Conservation (phyloP, 805 yeast genomes). For the Torulaspora franciscae region DNA sequence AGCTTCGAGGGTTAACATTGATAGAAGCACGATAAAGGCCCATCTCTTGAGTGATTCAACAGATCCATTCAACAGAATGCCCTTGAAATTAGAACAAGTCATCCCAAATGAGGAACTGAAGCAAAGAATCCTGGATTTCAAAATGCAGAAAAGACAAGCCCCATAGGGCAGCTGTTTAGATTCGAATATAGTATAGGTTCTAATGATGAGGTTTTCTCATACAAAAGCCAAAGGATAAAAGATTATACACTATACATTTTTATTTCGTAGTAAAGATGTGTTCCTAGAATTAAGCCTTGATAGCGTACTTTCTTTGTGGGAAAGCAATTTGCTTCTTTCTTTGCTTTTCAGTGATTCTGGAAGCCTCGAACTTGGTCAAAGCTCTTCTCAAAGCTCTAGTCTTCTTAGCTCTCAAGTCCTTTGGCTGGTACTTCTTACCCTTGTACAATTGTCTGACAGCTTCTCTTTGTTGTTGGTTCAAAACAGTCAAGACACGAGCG, state of each 20-base stretch:
- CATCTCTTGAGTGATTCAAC: constrained; percentile 92
- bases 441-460: constrained; percentile 91
- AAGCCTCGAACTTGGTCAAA: constrained; percentile 81
- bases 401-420: constrained; percentile 98
- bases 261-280: constrained; percentile 5
- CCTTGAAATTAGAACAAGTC: constrained; percentile 84
- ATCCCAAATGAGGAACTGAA: constrained; percentile 69
- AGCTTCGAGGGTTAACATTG: constrained; percentile 76
- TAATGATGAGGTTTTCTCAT: constrained; percentile 8
- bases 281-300: constrained; percentile 73
- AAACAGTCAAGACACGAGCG: constrained; percentile 96
- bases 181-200: background rate
- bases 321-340: constrained; percentile 88
- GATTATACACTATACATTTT: constrained; percentile 25
- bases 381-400: constrained; percentile 99
- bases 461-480: constrained; percentile 94
- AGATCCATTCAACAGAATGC: constrained; percentile 95
- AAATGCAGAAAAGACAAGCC: constrained; percentile 39
- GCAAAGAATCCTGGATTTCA: constrained; percentile 55
- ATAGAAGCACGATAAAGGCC: constrained; percentile 85
- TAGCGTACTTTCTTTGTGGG: constrained; percentile 98
- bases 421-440: constrained; percentile 94
- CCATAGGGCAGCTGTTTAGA: background rate
- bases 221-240: constrained; percentile 20
- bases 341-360: constrained; percentile 78